phyloP scores from a whole-genome alignment of 2,329 filamentous ascomycete species.

The Helotiales sp. region DNA sequence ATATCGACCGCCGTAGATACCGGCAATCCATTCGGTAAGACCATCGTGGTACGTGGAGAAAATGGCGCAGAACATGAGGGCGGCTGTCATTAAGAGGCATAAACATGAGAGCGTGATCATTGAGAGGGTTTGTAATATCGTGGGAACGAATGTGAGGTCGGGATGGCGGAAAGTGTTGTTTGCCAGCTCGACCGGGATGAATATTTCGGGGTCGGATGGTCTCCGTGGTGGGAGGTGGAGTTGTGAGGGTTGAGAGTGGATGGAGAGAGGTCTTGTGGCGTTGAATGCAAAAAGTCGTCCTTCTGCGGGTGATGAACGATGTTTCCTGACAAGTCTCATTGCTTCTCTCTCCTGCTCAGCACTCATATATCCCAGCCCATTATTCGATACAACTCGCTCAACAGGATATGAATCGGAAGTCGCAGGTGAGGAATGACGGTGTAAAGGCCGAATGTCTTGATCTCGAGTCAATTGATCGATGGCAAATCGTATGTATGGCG shows the following conservation, averaged over 20 bases:
- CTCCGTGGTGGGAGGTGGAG: constrained; percentile 16
- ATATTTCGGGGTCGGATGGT: constrained; percentile 47
- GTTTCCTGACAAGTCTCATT: constrained; percentile 43
- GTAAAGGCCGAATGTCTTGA: constrained; percentile 64
- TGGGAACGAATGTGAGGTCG: constrained; percentile 71
- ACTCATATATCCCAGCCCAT: constrained; percentile 45
- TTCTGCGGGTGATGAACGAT: constrained; percentile 43
- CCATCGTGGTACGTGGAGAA: constrained; percentile 68
- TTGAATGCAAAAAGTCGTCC: constrained; percentile 41
- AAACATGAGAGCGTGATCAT: constrained; percentile 64
- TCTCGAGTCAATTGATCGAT: constrained; percentile 84
- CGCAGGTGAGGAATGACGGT: constrained; percentile 52
- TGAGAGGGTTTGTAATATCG: constrained; percentile 69
- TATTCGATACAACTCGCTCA: constrained; percentile 54
- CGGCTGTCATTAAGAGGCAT: constrained; percentile 72
- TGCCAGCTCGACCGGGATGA: constrained; percentile 53
- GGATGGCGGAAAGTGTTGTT: constrained; percentile 51
- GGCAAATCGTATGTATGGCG: constrained; percentile 87
- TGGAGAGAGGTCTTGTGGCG: constrained; percentile 39
- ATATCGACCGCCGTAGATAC: constrained; percentile 74
- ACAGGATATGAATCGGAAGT: constrained; percentile 52
- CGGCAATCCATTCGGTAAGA: constrained; percentile 67
- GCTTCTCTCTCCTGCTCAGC: constrained; percentile 37
- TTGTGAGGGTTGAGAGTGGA: constrained; percentile 19
- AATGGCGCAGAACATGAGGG: constrained; percentile 73